Evolutionary conservation across 768 basidiomycete species (phyloP).

Genomic region (Naganishia vishniacii): DNA sequence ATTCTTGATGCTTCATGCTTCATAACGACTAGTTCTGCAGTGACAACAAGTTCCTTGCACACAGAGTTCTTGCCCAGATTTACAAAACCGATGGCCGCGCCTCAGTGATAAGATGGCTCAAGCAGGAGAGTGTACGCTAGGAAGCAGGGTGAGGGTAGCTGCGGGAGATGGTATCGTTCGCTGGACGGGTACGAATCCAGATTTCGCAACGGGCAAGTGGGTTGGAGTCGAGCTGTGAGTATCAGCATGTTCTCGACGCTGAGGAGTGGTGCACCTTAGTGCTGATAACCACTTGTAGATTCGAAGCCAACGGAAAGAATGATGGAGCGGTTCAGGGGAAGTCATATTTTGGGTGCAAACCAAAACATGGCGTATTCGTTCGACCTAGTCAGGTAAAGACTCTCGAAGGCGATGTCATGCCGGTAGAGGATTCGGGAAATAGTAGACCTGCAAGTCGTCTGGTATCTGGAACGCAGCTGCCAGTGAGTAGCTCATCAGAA

Average conservation of each 20-base stretch:
- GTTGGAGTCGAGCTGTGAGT: slow-evolving; percentile 78
- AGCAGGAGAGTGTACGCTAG: slow-evolving; percentile 52
- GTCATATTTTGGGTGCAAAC: slow-evolving; percentile 73
- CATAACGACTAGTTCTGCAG: neutral
- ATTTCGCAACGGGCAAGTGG: slow-evolving; percentile 87
- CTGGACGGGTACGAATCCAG: slow-evolving; percentile 70
- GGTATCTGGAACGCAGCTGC: neutral
- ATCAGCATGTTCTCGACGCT: neutral
- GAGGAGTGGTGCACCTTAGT: slow-evolving; percentile 48
- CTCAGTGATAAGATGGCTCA: slow-evolving; percentile 33
- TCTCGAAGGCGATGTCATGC: slow-evolving; percentile 36
- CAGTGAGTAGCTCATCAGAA: neutral
- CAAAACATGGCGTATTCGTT: slow-evolving; percentile 79
- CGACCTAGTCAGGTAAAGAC: slow-evolving; percentile 74
- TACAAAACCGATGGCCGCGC: neutral
- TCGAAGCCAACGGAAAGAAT: slow-evolving; percentile 79
- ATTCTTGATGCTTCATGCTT: neutral
- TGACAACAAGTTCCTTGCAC: neutral
- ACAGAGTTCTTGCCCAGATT: too few relatives aligned
- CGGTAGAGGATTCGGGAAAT: neutral
- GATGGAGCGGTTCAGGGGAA: slow-evolving; percentile 78
- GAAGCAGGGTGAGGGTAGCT: slow-evolving; percentile 71
- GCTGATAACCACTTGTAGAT: slow-evolving; percentile 23
- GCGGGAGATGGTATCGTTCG: slow-evolving; percentile 78
- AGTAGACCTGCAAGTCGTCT: slow-evolving; percentile 1